These are phyloP conservation scores for Fusarium equiseti DNA, from an alignment of 2,329 filamentous ascomycete species.

Conservation along the genomic window DNA sequence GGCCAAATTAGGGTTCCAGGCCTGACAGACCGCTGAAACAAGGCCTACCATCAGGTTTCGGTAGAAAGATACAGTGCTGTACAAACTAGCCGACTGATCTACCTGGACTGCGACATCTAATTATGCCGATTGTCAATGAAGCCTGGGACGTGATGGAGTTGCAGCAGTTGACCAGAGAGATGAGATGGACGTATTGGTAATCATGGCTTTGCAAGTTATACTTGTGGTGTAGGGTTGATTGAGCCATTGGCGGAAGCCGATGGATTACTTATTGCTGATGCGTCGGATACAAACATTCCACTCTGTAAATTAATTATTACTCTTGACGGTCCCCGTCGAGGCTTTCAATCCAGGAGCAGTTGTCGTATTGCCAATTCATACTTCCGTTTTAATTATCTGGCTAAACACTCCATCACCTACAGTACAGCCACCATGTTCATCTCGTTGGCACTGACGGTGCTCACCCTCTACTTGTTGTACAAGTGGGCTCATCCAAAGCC, in stretches of 20 bases:
- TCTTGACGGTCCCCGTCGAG: neutral
- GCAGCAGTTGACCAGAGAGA: neutral
- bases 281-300: neutral
- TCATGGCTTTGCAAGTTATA: too few species aligned
- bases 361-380: neutral
- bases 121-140: neutral
- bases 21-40: neutral
- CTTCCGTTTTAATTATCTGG: fast-evolving
- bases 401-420: fast-evolving
- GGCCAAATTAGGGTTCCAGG: neutral
- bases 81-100: neutral
- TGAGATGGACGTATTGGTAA: neutral
- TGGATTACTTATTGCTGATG: neutral
- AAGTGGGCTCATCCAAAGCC: neutral
- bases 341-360: fast-evolving
- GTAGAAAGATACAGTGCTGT: neutral
- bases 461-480: neutral
- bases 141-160: too few species aligned
- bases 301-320: neutral
- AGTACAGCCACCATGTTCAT: neutral
- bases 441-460: fast-evolving
- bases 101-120: neutral
- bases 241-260: neutral
- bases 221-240: neutral
- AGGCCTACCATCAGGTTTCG: neutral